These are phyloP conservation scores for Boletus subparvulus DNA, from an alignment of 768 basidiomycete genomes.

Conservation along the genomic window DNA sequence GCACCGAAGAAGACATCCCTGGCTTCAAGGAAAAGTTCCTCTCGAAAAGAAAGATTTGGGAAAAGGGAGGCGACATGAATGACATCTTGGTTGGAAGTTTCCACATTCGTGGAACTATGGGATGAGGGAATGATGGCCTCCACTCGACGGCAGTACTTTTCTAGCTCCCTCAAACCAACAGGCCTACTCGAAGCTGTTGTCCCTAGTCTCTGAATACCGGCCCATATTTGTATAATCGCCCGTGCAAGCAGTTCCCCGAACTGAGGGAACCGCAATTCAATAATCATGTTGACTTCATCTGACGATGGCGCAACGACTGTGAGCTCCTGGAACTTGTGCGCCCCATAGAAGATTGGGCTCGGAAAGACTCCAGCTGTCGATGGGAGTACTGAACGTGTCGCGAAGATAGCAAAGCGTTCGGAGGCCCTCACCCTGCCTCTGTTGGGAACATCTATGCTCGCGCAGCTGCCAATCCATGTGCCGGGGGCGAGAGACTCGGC, in stretches of 20 bases:
- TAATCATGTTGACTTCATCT: constrained; percentile 69
- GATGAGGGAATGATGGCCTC: constrained; percentile 56
- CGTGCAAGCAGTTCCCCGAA: constrained; percentile 49
- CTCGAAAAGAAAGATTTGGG: constrained; percentile 72
- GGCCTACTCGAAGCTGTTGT: constrained; percentile 53
- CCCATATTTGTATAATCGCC: constrained; percentile 71
- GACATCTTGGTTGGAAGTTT: constrained; percentile 21
- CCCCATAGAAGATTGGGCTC: constrained; percentile 73
- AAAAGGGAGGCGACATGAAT: constrained; percentile 49
- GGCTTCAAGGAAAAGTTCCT: constrained; percentile 87
- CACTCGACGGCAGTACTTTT: constrained; percentile 80
- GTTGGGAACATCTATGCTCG: constrained; percentile 69
- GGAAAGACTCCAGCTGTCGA: constrained; percentile 50
- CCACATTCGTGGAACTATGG: constrained; percentile 43
- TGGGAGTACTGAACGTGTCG: constrained; percentile 70
- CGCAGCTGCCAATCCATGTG: constrained; percentile 75
- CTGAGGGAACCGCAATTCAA: constrained; percentile 63
- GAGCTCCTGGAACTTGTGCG: constrained; percentile 81
- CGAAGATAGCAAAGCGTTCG: constrained; percentile 83
- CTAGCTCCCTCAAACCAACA: constrained; percentile 76
- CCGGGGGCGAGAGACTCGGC: constrained; percentile 67
- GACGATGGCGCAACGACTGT: constrained; percentile 56
- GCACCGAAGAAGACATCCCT: constrained; percentile 91
- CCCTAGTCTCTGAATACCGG: constrained; percentile 50
- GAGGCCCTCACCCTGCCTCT: constrained; percentile 73